Evolutionary conservation across 2,329 filamentous ascomycete species (phyloP).

Genomic region (Nothopassalora personata): DNA sequence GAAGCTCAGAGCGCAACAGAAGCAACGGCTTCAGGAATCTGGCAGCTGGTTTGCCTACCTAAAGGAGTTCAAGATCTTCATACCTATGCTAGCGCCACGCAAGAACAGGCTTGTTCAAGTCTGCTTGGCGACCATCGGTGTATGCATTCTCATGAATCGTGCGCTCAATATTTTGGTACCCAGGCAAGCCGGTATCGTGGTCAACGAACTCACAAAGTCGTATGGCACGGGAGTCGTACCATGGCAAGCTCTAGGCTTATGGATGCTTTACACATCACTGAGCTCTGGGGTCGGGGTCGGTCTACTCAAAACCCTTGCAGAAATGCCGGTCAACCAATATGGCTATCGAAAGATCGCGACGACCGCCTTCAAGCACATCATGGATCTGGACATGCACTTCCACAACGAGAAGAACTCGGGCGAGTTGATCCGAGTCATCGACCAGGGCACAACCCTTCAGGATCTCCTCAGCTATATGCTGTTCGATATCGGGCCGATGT

Average conservation of each 20-base stretch:
- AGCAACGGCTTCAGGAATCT: conserved; percentile 64
- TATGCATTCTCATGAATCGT: conserved; percentile 66
- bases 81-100: conserved; percentile 74
- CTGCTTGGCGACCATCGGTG: conserved; percentile 59
- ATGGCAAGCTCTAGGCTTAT: conserved; percentile 50
- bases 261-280: conserved; percentile 46
- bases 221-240: conserved; percentile 45
- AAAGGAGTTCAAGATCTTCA: conserved; percentile 67
- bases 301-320: conserved; percentile 48
- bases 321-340: conserved; percentile 53
- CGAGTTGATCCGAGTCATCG: conserved; percentile 60
- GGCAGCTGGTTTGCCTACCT: conserved; percentile 74
- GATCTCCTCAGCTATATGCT: conserved; percentile 55
- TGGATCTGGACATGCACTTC: conserved; percentile 66
- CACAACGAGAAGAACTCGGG: conserved; percentile 62
- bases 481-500: conserved; percentile 57
- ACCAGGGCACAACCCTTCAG: conserved; percentile 57
- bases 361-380: conserved; percentile 61
- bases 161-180: conserved; percentile 71
- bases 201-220: conserved; percentile 57
- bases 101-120: conserved; percentile 62
- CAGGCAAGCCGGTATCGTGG: conserved; percentile 74
- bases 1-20: conserved; percentile 48
- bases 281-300: conserved; percentile 49
- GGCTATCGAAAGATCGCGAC: conserved; percentile 55